Evolutionary conservation across 2,329 filamentous ascomycete genomes (phyloP), one percentile per base, ranked within the genome.

Genomic region (Talaromyces pinophilus): DNA sequence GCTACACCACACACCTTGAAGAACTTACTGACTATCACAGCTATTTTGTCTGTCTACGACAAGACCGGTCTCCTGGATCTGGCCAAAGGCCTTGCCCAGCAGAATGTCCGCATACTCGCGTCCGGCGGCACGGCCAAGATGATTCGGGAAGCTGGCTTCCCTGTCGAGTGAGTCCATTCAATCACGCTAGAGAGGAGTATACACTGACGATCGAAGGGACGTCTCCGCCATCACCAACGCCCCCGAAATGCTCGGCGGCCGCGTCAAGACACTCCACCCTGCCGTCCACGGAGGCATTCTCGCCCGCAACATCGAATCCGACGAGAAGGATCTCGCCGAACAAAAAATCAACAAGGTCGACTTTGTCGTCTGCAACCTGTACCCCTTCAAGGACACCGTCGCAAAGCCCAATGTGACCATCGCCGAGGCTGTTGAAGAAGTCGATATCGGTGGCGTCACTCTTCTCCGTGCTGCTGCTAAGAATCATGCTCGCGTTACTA

Each of bases 361-460:
- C 86, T 96, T 90, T 74, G 92, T 97, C 73, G 90, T 99, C 78
- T 98, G 95, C 90, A 99, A 99, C 83, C 87, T 99, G 65, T 98
- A 99, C 81, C 95, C 95, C 13, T 99, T 99, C 88, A 97, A 97
- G 84, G 93, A 98, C 79, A 99, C 95, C 38, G 89, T 99, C 73
- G 91, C 93, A 74, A 96, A 97, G 86, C 89, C 96, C 83, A 96
- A 97, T 76, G 95, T 99, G 75, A 98, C 94, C 68, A 92, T 99
- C 69, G 88, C 92, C 62, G 94, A 99, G 82, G 95, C 95, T 62
- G 94, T 99, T 46, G 95, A 99, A 83, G 95, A 99, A 84, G 96
- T 99, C 75, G 95, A 99, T 81, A 97, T 99, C 77, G 95, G 93
- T 71, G 95, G 95, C 74, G 95, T 99, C 62, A 99, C 95, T 46